These are phyloP conservation scores for Hygrophila difformis DNA, from an alignment of 257 asterid species.

Conservation along the genomic window DNA sequence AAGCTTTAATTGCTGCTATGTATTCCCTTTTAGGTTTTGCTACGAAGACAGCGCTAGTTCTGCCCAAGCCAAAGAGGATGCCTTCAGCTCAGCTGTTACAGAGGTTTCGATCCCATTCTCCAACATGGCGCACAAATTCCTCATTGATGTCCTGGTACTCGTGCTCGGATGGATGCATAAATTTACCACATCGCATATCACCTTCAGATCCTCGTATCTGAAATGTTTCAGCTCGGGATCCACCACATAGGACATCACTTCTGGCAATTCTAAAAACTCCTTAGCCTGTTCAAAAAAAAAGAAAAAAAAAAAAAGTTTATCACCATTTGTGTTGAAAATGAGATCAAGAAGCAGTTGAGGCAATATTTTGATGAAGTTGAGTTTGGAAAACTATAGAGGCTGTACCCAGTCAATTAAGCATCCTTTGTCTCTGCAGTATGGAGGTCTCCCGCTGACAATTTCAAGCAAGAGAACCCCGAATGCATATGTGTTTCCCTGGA, in stretches of 20 bases:
- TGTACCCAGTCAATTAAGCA: constrained; percentile 78
- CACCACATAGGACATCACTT: constrained; percentile 44
- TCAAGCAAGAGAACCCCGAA: no score
- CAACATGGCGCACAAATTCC: constrained; percentile 50
- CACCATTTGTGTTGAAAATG: background rate
- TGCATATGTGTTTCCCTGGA: no score
- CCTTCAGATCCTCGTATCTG: constrained; percentile 61
- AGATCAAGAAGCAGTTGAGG: background rate
- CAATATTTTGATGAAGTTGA: background rate
- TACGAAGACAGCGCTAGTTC: constrained; percentile 80
- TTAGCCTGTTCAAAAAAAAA: constrained; percentile 73
- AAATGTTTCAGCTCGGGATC: constrained; percentile 85
- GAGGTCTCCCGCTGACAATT: no score
- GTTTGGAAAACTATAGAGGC: background rate
- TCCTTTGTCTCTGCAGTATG: constrained; percentile 56
- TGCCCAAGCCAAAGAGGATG: constrained; percentile 89
- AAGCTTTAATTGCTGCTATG: constrained; percentile 12
- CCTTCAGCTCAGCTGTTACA: constrained; percentile 57
- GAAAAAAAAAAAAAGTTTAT: no score
- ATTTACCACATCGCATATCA: constrained; percentile 60
- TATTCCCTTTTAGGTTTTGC: constrained; percentile 12
- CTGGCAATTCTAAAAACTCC: constrained; percentile 56
- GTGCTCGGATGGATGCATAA: constrained; percentile 46
- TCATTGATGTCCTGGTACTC: constrained; percentile 46
- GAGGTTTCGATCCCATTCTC: constrained; percentile 75